Conservation (phyloP, 345 rosid genomes). For the Adansonia digitata region DNA sequence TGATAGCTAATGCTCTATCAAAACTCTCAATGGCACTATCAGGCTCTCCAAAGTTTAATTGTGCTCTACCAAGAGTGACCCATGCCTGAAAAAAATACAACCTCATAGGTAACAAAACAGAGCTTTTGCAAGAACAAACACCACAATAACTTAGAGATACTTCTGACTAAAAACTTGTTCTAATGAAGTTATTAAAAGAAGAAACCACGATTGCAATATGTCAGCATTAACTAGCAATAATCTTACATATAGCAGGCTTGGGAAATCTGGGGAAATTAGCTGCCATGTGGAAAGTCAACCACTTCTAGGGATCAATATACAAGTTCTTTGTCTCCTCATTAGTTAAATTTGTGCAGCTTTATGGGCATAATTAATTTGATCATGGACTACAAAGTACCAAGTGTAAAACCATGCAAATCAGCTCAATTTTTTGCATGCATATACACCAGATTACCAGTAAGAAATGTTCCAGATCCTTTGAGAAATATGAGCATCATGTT, state of each 20-base stretch:
- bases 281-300: not conserved
- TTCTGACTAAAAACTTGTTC: not conserved
- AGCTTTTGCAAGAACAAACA: not conserved
- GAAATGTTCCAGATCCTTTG: not conserved
- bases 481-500: not conserved
- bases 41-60: constrained; percentile 90
- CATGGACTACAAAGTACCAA: not conserved
- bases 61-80: constrained; percentile 93
- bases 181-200: not conserved
- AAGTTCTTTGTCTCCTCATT: not conserved
- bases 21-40: constrained; percentile 73
- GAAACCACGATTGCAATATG: not conserved
- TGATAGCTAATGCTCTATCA: constrained; percentile 58
- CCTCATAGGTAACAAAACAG: not conserved
- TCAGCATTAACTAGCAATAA: not conserved
- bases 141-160: not conserved
- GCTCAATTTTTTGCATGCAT: not conserved
- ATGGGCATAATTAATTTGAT: not conserved
- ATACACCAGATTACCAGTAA: not conserved
- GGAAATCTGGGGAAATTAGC: not conserved
- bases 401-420: not conserved
- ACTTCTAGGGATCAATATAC: not conserved
- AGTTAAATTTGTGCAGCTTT: not conserved
- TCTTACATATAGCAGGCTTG: not conserved
- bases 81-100: constrained; percentile 58